Evolutionary conservation across 495 filamentous ascomycete genomes (phyloP).

Genomic region (Trichoderma parareesei): DNA sequence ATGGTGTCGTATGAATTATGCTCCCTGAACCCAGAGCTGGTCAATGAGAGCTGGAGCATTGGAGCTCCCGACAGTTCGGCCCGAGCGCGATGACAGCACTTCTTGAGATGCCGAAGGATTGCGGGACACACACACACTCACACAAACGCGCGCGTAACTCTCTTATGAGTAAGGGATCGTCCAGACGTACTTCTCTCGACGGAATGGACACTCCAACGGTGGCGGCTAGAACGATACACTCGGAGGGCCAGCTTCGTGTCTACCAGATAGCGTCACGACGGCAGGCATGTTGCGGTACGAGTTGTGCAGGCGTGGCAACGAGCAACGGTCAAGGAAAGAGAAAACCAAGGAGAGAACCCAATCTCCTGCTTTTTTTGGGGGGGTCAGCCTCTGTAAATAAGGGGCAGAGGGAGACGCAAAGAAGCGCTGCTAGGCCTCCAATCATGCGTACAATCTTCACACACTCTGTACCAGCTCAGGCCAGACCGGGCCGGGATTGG

Average conservation of each 20-base stretch:
- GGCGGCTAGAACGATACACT: neutral
- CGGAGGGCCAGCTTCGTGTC: neutral
- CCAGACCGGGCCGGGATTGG: neutral
- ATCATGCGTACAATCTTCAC: neutral
- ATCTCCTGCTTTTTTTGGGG: neutral
- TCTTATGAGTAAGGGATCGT: neutral
- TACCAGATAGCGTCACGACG: neutral
- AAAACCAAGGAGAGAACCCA: neutral
- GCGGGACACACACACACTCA: neutral
- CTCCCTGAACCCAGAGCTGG: neutral
- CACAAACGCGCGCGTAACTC: neutral
- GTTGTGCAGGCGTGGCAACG: neutral
- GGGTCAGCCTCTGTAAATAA: neutral
- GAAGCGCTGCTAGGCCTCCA: neutral
- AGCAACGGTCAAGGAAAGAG: neutral
- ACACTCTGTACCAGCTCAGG: slow-evolving; percentile 1
- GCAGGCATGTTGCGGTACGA: neutral
- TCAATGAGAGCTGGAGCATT: neutral
- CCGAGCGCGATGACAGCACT: neutral
- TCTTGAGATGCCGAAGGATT: neutral
- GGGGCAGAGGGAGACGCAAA: neutral
- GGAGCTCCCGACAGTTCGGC: neutral
- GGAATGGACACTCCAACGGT: neutral
- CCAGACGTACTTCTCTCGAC: neutral
- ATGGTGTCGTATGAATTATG: neutral